These are phyloP conservation scores for Yamadazyma trypodendri DNA, from an alignment of 1,139 yeast species.

Conservation along the genomic window DNA sequence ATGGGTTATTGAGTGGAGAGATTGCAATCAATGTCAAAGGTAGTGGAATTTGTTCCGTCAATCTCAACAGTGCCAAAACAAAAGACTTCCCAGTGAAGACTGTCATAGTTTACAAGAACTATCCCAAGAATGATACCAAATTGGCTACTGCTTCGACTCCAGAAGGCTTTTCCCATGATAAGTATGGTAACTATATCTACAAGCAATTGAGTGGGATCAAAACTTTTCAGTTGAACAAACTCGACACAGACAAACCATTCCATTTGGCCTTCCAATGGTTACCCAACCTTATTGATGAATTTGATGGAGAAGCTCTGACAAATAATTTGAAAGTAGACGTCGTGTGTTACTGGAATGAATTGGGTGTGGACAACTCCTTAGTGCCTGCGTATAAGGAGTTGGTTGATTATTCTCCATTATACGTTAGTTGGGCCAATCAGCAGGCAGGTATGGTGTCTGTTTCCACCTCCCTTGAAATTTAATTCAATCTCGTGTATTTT, in stretches of 20 bases:
- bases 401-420: constrained; percentile 60
- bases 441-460: constrained; percentile 67
- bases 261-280: constrained; percentile 77
- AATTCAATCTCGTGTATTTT: neutral
- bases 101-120: constrained; percentile 48
- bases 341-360: constrained; percentile 75
- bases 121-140: constrained; percentile 12
- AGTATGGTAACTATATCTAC: constrained; percentile 51
- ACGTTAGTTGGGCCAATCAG: constrained; percentile 63
- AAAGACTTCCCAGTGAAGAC: constrained; percentile 57
- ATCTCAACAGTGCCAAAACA: constrained; percentile 38
- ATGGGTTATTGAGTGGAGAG: constrained; percentile 68
- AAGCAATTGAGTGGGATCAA: constrained; percentile 63
- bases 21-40: constrained; percentile 56
- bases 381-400: constrained; percentile 73
- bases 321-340: constrained; percentile 53
- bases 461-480: constrained; percentile 23
- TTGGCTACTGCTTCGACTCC: constrained; percentile 29
- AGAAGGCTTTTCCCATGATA: constrained; percentile 51
- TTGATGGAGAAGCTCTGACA: constrained; percentile 28
- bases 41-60: constrained; percentile 61
- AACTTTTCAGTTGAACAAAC: constrained; percentile 59
- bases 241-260: constrained; percentile 57
- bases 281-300: constrained; percentile 57
- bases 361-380: constrained; percentile 39